phyloP scores from a whole-genome alignment of 805 yeast genomes.

The Sugiyamaella americana region DNA sequence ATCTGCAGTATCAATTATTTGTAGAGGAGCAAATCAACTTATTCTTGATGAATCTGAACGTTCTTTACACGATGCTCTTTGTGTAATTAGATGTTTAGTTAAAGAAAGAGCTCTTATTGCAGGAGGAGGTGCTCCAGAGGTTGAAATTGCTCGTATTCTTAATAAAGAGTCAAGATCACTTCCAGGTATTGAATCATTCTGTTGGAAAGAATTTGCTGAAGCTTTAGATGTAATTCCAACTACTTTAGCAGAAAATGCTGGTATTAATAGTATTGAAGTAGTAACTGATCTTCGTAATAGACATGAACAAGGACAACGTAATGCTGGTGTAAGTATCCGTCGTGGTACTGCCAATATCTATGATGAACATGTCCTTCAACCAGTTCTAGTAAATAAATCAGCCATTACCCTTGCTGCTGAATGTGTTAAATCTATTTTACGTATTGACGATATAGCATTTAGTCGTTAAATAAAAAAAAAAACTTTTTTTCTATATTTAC shows the following conservation, averaged over 20 bases:
- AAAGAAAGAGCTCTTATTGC: conserved; percentile 87
- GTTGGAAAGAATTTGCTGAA: conserved; percentile 86
- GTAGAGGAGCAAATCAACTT: conserved; percentile 90
- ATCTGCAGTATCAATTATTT: conserved; percentile 77
- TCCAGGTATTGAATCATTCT: conserved; percentile 83
- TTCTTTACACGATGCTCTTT: conserved; percentile 93
- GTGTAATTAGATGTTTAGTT: conserved; percentile 85
- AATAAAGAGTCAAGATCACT: conserved; percentile 63
- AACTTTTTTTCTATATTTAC: neutral
- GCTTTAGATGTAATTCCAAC: conserved; percentile 92
- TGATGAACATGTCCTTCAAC: conserved; percentile 93
- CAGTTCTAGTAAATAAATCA: conserved; percentile 89
- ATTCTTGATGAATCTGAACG: conserved; percentile 95
- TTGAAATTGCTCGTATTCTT: conserved; percentile 74
- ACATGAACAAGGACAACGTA: conserved; percentile 84
- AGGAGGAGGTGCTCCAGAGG: conserved; percentile 98
- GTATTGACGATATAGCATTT: conserved; percentile 96
- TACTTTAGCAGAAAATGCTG: conserved; percentile 92
- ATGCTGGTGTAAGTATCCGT: conserved; percentile 95
- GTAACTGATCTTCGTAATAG: conserved; percentile 87
- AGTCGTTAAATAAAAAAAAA: conserved; percentile 47
- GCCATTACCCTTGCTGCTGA: conserved; percentile 94
- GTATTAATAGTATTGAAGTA: conserved; percentile 82
- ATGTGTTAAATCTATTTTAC: conserved; percentile 88
- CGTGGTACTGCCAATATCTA: conserved; percentile 89